A percentile compares a stretch with the other conserved stretches of the same genome.
These are phyloP conservation scores for Acarospora socialis DNA, from an alignment of 2,329 filamentous ascomycete genomes.

Conservation along the genomic window DNA sequence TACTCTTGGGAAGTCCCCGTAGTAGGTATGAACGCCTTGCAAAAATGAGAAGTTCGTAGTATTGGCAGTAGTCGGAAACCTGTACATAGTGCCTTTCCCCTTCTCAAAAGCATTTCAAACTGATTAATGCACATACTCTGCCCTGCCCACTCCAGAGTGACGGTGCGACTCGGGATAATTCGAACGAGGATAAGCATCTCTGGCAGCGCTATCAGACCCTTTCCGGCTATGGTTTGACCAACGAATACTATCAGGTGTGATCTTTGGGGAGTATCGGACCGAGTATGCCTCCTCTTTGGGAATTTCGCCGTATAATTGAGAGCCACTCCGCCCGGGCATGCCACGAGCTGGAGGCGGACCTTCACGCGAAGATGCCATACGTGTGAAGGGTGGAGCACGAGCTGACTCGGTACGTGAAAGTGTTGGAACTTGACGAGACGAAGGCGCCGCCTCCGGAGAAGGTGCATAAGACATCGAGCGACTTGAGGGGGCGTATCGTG, in stretches of 20 bases:
- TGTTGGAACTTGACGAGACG: no score
- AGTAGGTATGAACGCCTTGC: no score
- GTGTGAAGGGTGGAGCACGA: slow-evolving; percentile 1
- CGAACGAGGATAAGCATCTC: slow-evolving; percentile 13
- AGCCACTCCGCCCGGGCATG: not conserved
- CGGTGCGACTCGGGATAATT: slow-evolving; percentile 15
- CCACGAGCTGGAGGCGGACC: slow-evolving; percentile 1
- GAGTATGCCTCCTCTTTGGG: slow-evolving; percentile 2
- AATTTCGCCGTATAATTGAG: slow-evolving; percentile 6
- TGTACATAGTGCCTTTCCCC: no score
- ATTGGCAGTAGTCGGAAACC: no score
- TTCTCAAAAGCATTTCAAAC: not conserved
- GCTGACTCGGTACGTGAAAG: slow-evolving; percentile 5
- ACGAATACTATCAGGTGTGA: slow-evolving; percentile 7
- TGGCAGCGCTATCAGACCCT: slow-evolving; percentile 9
- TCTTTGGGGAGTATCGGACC: slow-evolving; percentile 8
- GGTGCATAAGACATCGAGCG: slow-evolving; percentile 2
- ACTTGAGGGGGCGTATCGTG: slow-evolving; percentile 10
- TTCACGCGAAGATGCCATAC: slow-evolving; percentile 1
- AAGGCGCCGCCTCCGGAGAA: slow-evolving; percentile 2
- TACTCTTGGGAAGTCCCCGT: no score
- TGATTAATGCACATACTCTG: slow-evolving; percentile 13
- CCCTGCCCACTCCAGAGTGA: slow-evolving; percentile 14
- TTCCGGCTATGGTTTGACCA: slow-evolving; percentile 7
- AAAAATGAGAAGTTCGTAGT: no score